Conservation (phyloP, 225 moss, liverwort and hornwort genomes). For the Physcomitrellopsis africana region DNA sequence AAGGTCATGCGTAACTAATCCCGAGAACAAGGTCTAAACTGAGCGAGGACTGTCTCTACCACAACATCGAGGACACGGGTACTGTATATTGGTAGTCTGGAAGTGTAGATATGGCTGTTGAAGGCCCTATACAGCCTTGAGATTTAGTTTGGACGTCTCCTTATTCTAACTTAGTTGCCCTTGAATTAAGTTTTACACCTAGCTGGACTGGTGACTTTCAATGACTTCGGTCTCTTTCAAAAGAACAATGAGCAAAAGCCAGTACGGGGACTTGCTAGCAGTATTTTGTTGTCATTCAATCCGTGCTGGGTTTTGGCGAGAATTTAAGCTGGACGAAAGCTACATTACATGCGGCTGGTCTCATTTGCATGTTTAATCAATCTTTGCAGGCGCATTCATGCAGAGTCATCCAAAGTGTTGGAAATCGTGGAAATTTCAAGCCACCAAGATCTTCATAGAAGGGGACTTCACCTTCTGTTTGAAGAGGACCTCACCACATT, state of each 20-base stretch:
- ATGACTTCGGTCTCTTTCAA: conserved; percentile 10
- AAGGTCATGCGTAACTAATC: neutral
- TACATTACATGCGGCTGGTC: neutral
- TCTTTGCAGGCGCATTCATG: conserved; percentile 61
- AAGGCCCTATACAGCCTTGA: neutral
- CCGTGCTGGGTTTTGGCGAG: conserved; percentile 20
- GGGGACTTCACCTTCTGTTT: conserved; percentile 62
- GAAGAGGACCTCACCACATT: conserved; percentile 62
- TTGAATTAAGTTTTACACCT: neutral
- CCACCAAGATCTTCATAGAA: conserved; percentile 57
- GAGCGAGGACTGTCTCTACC: neutral
- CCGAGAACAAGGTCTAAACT: neutral
- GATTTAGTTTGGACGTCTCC: conserved; percentile 17
- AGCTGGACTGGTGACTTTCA: neutral
- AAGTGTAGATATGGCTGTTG: neutral
- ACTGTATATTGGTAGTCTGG: neutral
- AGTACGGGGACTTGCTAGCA: neutral
- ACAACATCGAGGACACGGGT: neutral
- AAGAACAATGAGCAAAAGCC: neutral
- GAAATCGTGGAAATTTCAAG: conserved; percentile 64
- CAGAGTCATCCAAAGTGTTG: conserved; percentile 55
- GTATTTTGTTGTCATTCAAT: neutral
- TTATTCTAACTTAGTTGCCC: neutral
- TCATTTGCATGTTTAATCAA: neutral
- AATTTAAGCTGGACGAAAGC: neutral